Base-by-base conservation (phyloP, 352 stramenopile genomes). In the Plasmopara muralis region DNA sequence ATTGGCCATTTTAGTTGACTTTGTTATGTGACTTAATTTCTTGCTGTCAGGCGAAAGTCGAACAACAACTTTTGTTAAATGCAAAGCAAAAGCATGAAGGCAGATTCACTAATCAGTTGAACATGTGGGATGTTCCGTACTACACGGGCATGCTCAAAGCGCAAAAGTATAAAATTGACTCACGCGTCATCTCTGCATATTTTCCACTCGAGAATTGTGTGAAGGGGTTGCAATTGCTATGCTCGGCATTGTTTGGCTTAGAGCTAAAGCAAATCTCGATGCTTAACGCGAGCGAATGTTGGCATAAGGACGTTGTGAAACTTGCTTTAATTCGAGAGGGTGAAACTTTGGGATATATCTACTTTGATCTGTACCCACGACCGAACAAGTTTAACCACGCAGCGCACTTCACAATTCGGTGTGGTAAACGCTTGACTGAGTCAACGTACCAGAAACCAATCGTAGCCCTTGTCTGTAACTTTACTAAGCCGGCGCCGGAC, bases 321-420 rank as follows among this genome's bases (percentile, higher is more conserved):
- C 89, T 98, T 46, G 75, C 74, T 28, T 77, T 98, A n/a, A 79
- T 72, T 15, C 73, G 71, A 6, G 46, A 72, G 12, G 74, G 70
- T 31, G 57, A 81, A 45, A 73, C 64, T 15, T 53, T 98, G 9
- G 94, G 94, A 4, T 89, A 79, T 18, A 95, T 98, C 52, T 98
- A 97, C 72, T 88, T 98, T 39, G 95, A 98, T 63, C 62, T 98
- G 55, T 96, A 97, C 72, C 87, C 89, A 25, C 77, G 95, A 16
- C 63, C 56, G 9, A 61, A 84, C 70, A 96, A 96, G 65, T 93
- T 92, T 62, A 81, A 74, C 40, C 84, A 92, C 50, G 83, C 86
- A 8, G 86, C 87, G 18, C 87, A 99, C 71, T 99, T 98, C 62
- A 98, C 96, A 5, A 93, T 99, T 50, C 89, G 89, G 33, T 98